Base-by-base conservation (phyloP, 106 monocot species). In the Chionographis japonica region DNA sequence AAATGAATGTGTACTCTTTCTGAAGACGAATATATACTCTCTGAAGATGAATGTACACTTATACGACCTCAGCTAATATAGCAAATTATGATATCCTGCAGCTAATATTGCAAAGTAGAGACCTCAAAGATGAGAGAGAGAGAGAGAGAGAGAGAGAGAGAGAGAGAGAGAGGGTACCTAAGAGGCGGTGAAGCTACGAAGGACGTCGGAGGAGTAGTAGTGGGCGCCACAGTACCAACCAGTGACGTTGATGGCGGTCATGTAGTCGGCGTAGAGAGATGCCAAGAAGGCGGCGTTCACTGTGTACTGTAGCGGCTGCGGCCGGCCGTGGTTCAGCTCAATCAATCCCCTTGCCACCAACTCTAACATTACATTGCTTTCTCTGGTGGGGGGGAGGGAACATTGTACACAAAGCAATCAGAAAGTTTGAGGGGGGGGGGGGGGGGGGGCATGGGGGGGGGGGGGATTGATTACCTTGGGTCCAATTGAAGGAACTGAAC, bases 191-290 rank as follows among this genome's bases (percentile, higher is more conserved):
- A 92, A 86, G n/a, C 60, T 57, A 2, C 87, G 89, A 12, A 97
- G 89, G 37, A 20, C 36, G 16, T 71, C 61, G 15, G 52, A 2
- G 20, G 77, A 70, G 82, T 74, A 82, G 83, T 72, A 92, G 74
- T 54, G 56, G 14, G 86, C 69, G 8, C 97, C 97, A 67, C 97
- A 98, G 70, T 74, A 73, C 75, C 75, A 87, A 0, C 97, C 92
- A 3, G 97, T 84, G 3, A 84, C 72, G 9, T 75, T 72, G 49
- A 42, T 55, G 6, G 86, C 62, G 12, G 82, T 77, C 69, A 98
- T 65, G 66, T 92, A 98, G 62, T 98, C 97, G 4, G 89, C 86
- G 50, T 84, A 95, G 11, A 98, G 77, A 9, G 78, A 78, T 0
- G 89, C 89, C 10, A 92, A 71, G 69, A 78, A 98, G 8, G 84